phyloP scores from a whole-genome alignment of 768 basidiomycete genomes.

The Serpula lacrymans region DNA sequence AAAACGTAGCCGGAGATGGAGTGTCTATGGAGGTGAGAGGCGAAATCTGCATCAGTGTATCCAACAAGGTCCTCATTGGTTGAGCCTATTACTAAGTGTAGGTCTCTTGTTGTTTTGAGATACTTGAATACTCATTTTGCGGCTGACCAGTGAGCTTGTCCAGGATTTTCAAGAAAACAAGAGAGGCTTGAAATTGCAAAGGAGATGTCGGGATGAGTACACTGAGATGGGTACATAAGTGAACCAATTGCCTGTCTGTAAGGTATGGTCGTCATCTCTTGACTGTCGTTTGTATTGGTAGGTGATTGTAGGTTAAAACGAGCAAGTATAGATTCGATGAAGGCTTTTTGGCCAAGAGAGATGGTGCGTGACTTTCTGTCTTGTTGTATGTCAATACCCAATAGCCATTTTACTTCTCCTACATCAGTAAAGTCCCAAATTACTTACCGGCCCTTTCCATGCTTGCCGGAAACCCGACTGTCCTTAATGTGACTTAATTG shows the following conservation, averaged over 20 bases:
- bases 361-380: too few relatives aligned
- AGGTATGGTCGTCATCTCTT: too few relatives aligned
- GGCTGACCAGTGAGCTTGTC: slow-evolving; percentile 5
- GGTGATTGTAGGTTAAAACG: too few relatives aligned
- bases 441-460: background rate
- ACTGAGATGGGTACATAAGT: slow-evolving; percentile 25
- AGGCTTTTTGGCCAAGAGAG: too few relatives aligned
- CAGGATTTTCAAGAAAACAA: slow-evolving; percentile 12
- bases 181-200: slow-evolving; percentile 23
- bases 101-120: slow-evolving; percentile 6
- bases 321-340: too few relatives aligned
- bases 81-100: too few relatives aligned
- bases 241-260: too few relatives aligned
- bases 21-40: slow-evolving; percentile 11
- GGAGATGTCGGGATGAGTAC: slow-evolving; percentile 28
- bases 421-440: background rate
- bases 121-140: slow-evolving; percentile 12
- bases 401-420: too few relatives aligned
- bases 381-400: too few relatives aligned
- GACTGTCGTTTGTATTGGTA: too few relatives aligned
- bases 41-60: slow-evolving; percentile 26
- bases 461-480: background rate
- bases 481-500: background rate
- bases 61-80: slow-evolving; percentile 7
- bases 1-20: slow-evolving; percentile 32